A percentile compares a stretch with the other conserved stretches of the same genome.
Conservation (phyloP, 805 yeast genomes). For the Starmera caribaea region DNA sequence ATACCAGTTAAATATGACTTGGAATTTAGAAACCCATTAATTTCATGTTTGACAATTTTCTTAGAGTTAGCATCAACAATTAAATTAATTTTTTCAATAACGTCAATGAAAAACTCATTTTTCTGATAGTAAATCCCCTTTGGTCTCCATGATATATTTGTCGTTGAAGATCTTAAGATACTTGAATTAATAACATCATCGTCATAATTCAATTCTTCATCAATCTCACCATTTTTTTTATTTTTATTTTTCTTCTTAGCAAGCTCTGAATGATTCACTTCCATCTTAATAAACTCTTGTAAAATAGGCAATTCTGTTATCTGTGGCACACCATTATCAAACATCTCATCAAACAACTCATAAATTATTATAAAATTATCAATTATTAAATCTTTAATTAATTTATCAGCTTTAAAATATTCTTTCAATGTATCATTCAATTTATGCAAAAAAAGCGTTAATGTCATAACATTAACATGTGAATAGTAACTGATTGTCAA, state of each 20-base stretch:
- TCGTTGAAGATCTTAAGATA: constrained; percentile 68
- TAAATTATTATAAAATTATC: constrained; percentile 70
- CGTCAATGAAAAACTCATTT: constrained; percentile 85
- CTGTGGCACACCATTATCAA: constrained; percentile 85
- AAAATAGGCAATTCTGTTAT: constrained; percentile 71
- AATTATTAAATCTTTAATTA: constrained; percentile 49
- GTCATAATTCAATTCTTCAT: constrained; percentile 8
- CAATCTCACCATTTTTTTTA: constrained; percentile 3
- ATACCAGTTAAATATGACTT: constrained; percentile 80
- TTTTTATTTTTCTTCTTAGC: not conserved
- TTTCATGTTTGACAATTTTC: constrained; percentile 54
- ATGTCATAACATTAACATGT: constrained; percentile 43
- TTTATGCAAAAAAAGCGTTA: constrained; percentile 44
- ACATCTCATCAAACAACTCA: constrained; percentile 81
- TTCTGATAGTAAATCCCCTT: constrained; percentile 82
- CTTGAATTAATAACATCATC: constrained; percentile 49
- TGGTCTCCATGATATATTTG: constrained; percentile 83
- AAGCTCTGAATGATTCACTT: constrained; percentile 26
- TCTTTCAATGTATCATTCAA: constrained; percentile 33
- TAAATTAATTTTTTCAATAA: constrained; percentile 65
- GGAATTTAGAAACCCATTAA: constrained; percentile 64
- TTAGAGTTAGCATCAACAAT: constrained; percentile 45
- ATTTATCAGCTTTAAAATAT: constrained; percentile 28
- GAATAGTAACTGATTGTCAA: constrained; percentile 16
- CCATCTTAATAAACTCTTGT: constrained; percentile 66